Percentiles rank a stretch among this genome's conserved stretches.
These are phyloP conservation scores for Xylaria sp. DNA, from an alignment of 2,329 filamentous ascomycete genomes.

Conservation along the genomic window DNA sequence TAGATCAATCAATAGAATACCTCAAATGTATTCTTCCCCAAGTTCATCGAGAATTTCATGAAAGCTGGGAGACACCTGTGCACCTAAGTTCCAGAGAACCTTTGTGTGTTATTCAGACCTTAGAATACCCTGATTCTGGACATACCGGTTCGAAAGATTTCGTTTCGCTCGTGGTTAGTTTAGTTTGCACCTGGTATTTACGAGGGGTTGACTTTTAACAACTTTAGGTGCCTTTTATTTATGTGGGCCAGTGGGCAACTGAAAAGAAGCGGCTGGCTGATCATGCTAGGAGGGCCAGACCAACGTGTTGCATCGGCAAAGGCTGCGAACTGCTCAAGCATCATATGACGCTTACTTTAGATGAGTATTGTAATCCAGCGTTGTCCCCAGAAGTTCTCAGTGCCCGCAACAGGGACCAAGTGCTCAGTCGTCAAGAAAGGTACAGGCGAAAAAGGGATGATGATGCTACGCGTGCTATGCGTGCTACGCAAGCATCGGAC, in stretches of 20 bases:
- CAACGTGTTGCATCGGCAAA: not conserved
- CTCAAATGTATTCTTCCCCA: not conserved
- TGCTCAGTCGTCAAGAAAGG: conserved; percentile 14
- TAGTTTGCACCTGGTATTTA: too few species aligned
- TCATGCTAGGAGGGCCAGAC: not conserved
- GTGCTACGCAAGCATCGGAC: too few species aligned
- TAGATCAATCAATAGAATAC: not conserved
- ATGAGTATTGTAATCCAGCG: conserved; percentile 24
- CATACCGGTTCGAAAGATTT: not conserved
- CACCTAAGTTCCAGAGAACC: conserved; percentile 16
- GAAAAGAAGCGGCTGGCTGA: not conserved
- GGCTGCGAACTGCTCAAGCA: not conserved
- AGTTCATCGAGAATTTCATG: conserved; percentile 15
- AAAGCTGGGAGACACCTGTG: conserved; percentile 6
- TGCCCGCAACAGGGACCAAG: conserved; percentile 9
- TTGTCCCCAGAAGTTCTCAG: not conserved
- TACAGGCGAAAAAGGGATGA: not conserved
- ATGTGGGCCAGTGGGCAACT: not conserved
- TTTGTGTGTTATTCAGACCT: conserved; percentile 5
- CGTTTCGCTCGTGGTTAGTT: too few species aligned
- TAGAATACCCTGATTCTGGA: not conserved
- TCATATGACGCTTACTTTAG: conserved; percentile 14
- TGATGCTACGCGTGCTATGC: too few species aligned
- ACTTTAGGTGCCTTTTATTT: too few species aligned
- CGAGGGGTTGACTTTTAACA: too few species aligned